Base-by-base conservation (phyloP, 2,329 filamentous ascomycete species). In the Pseudogymnoascus sp. region DNA sequence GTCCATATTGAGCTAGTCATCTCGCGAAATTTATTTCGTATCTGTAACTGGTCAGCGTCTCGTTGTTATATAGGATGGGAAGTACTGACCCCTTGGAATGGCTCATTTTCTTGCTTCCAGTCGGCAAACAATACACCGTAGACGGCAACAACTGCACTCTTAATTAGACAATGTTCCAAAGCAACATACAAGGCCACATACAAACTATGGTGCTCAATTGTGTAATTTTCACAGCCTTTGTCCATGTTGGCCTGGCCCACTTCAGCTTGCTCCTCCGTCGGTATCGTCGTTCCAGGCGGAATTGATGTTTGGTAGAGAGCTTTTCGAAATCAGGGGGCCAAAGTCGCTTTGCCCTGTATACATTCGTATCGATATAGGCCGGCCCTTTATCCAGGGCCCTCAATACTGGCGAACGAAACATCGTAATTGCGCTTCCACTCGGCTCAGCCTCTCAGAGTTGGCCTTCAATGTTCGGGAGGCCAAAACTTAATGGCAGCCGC, bases 251-350 rank as follows among this genome's bases (percentile, higher is more conserved):
- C 21, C 85, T 77, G 40, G 81, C 79, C 70, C 81, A 82, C 68
- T 84, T 83, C 66, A 89, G 74, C 62, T 80, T 79, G 26, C 88
- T 74, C 60, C 89, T 81, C 60, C 89, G 81, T 75, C 90, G 88
- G 75, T 88, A 92, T 71, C 88, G 86, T 72, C 88, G 85, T 77
- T 93, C 89, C 68, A 91, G 86, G 44, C 85, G 81, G 71, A 92
- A 88, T 74, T 92, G 86, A 70, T 92, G 84, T 73, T 88, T 88
- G 54, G 79, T 76, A 37, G 84, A 84, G 63, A 93, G 81, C 70
- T 84, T 82, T 64, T 79, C 76, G 74, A 93, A 89, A 73, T 92
- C 85, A 10, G 89, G 89, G 62, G 89, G 89, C 89, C 89, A 93
- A 66, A 84, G 77, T 71, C 87, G 89, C 74, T 89, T 87, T 58